Base-by-base conservation (phyloP, 768 basidiomycete genomes). In the Lenzites betulinus region DNA sequence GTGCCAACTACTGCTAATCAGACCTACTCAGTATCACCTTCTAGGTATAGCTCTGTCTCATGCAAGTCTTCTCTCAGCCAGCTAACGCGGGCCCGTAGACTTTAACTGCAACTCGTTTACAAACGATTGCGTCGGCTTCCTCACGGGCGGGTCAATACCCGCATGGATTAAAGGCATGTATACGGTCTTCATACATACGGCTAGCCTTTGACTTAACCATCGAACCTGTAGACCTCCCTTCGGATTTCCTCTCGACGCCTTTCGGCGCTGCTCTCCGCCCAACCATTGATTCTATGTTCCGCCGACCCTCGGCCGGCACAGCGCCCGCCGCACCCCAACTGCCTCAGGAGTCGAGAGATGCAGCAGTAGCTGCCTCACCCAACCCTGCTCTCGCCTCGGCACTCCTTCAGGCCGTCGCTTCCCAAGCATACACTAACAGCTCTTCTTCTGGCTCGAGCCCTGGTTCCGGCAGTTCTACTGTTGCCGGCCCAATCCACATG, bases 81-180 rank as follows among this genome's bases (percentile, higher is more conserved):
- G 12, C 42, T 53, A 15, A 60, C 47, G 30, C 18, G 13, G 6
- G 18, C 28, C 15, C 63, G 43, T 22, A 89, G 93, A 96, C 43
- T 95, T 95, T 65, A 97, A 97, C 68, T 97, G 95, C 74, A 98
- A 98, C 72, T 90, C 92, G 1, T 98, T 98, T 65, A 95, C 93
- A 2, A 92, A 89, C 60, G 93, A 96, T 64, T 86, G 86, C 59
- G 76, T 93, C 35, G 93, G 90, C 2, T 95, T 97, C 69, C 74
- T 98, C 49, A 96, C 92, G 0, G 93, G 94, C 28, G 80, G 80
- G 3, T 84, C 85, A 16, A 91, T 97, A 54, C 95, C 95, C 3
- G 64, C 79, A 2, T 93, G 86, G 74, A 92, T 98, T 63, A 90
- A 84, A 75, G 89, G 94, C 88, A 64, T 55, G 78, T 70, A 26